Evolutionary conservation across 2,329 filamentous ascomycete genomes (phyloP).

Genomic region (Cercospora zeae-maydis): DNA sequence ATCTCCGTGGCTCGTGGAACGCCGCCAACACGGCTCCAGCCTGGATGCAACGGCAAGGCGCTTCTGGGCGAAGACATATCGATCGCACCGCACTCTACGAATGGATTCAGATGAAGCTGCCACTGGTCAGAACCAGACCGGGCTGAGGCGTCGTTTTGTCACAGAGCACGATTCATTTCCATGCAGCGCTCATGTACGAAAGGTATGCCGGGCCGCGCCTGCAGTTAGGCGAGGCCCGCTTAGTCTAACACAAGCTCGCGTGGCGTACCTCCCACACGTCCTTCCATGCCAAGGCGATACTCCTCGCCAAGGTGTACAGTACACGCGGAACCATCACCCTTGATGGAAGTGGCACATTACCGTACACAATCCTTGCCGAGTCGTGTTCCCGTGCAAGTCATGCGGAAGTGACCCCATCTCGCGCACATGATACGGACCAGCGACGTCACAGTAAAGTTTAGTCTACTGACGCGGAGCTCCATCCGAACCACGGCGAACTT

Average conservation of each 20-base stretch:
- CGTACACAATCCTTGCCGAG: not conserved
- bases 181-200: not conserved
- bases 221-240: not conserved
- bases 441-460: too few species aligned
- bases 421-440: too few species aligned
- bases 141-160: slow-evolving; percentile 1
- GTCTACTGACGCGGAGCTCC: too few species aligned
- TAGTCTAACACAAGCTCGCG: not conserved
- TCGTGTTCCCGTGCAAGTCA: too few species aligned
- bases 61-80: not conserved
- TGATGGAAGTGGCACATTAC: not conserved
- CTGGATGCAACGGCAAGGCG: slow-evolving; percentile 13
- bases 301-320: not conserved
- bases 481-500: too few species aligned
- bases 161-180: not conserved
- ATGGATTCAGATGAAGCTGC: slow-evolving; percentile 23
- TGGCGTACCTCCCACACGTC: not conserved
- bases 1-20: slow-evolving; percentile 3
- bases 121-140: slow-evolving; percentile 1
- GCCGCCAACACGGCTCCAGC: not conserved
- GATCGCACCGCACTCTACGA: slow-evolving; percentile 12
- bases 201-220: not conserved
- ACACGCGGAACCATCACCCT: not conserved
- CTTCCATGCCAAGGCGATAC: not conserved
- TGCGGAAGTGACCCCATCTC: too few species aligned